A percentile compares a stretch with the other conserved stretches of the same genome.
Evolutionary conservation across 148 eudicot species (phyloP).

Genomic region (Rhododendron simsii): DNA sequence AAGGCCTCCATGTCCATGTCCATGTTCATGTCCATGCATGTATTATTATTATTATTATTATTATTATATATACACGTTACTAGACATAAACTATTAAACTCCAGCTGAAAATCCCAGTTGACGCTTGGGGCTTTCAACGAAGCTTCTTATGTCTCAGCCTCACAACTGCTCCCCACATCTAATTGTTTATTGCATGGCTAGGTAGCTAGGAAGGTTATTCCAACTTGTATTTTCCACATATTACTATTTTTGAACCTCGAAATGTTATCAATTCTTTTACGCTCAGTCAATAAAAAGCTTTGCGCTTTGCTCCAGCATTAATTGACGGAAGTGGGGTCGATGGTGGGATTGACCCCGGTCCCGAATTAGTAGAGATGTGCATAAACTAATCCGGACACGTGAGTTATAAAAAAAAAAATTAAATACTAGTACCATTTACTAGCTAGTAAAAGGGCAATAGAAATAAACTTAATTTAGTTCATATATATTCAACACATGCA

Average conservation of each 20-base stretch:
- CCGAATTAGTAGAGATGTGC: rapidly evolving
- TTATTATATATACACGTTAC: background rate
- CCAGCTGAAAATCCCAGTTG: background rate
- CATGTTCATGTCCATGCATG: background rate
- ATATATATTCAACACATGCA: background rate
- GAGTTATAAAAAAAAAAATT: too few species aligned
- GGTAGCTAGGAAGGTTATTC: background rate
- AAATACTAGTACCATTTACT: too few species aligned
- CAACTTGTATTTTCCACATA: background rate
- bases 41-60: too few species aligned
- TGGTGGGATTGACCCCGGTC: background rate
- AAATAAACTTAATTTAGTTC: background rate
- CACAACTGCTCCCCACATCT: background rate
- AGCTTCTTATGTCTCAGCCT: background rate
- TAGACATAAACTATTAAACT: background rate
- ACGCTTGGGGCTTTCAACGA: background rate
- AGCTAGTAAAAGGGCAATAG: too few species aligned
- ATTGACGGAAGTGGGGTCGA: too few species aligned
- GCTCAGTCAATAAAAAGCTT: background rate
- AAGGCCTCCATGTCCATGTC: background rate
- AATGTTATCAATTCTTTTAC: background rate
- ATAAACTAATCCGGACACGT: too few species aligned
- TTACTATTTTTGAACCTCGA: background rate
- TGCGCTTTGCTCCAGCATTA: background rate
- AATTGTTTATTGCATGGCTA: background rate